Evolutionary conservation across 306 rosid genomes (phyloP), one percentile per base, ranked within the genome.

Genomic region (Castanea sativa): DNA sequence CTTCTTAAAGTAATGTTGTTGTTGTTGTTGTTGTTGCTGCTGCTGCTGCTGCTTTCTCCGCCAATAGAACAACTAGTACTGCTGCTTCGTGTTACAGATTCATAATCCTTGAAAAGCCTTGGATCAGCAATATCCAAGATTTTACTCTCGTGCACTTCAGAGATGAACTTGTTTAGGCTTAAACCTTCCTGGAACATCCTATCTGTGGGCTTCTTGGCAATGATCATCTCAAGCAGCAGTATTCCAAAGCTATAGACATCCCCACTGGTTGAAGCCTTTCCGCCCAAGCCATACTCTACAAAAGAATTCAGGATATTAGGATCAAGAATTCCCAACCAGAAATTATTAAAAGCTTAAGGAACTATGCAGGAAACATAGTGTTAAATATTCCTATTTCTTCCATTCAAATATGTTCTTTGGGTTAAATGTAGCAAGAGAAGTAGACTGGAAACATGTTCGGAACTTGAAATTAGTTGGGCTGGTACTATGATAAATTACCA

Each of bases 161-260:
- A 25, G 1, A 25, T 1, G 27, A 25, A 25, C 27, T 25, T 25
- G 27, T 25, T 25, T 25, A 25, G 27, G 27, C 27, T 25, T 25
- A 25, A 25, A 25, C 27, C 27, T 25, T 25, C 27, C 27, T 25
- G 27, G 27, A 25, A 25, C 27, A 25, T 25, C 27, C 2, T 25
- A 25, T 25, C 27, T 25, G 27, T 25, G 27, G 27, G 27, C 27
- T 25, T 25, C 27, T 82, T 79, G 1, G 51, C 82, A 23, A 52
- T 81, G 67, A 84, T 81, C 78, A 81, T 81, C 80, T 87, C 88
- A 20, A 84, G 76, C 8, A 84, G 35, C 41, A 84, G 49, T 25
- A 87, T 84, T 18, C 88, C 83, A 29, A 84, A 87, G 55, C 90
- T 81, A 63, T 81, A 84, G 49, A 81, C 90, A 51, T 87, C 90